Percentiles rank a stretch among this genome's conserved stretches.
These are phyloP conservation scores for Trichophyton schoenleinii DNA, from an alignment of 2,329 filamentous ascomycete species.

Conservation along the genomic window DNA sequence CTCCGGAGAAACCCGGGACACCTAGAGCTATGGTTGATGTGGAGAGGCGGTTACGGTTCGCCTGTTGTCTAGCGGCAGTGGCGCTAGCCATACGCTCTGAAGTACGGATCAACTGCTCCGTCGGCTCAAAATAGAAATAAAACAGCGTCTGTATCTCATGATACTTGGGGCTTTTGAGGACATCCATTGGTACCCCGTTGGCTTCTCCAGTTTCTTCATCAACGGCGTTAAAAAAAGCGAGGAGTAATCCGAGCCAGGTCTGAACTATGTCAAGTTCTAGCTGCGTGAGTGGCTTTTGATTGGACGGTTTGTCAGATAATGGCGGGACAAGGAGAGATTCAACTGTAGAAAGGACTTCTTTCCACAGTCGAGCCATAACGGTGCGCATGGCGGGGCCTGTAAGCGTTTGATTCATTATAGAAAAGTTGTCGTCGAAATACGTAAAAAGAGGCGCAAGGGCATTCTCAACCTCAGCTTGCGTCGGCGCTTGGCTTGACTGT, in stretches of 20 bases:
- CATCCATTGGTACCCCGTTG: constrained; percentile 76
- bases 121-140: constrained; percentile 96
- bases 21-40: constrained; percentile 45
- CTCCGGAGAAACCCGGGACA: constrained; percentile 28
- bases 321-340: constrained; percentile 85
- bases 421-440: constrained; percentile 98
- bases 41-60: constrained; percentile 53
- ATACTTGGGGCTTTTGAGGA: constrained; percentile 94
- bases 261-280: constrained; percentile 92
- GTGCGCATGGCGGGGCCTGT: constrained; percentile 95
- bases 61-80: constrained; percentile 64
- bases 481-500: constrained; percentile 43
- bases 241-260: constrained; percentile 80
- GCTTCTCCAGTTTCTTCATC: constrained; percentile 74
- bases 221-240: constrained; percentile 87
- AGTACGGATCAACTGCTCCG: constrained; percentile 82
- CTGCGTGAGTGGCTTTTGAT: constrained; percentile 68
- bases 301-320: constrained; percentile 83
- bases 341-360: constrained; percentile 86
- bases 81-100: constrained; percentile 91
- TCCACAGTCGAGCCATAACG: constrained; percentile 97
- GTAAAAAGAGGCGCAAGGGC: constrained; percentile 74
- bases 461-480: constrained; percentile 62
- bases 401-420: constrained; percentile 94
- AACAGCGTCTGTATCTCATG: constrained; percentile 92